Percentiles rank a stretch among this genome's conserved stretches.
Conservation (phyloP, 78 protist genomes). For the Mantamonas sphyraenae region DNA sequence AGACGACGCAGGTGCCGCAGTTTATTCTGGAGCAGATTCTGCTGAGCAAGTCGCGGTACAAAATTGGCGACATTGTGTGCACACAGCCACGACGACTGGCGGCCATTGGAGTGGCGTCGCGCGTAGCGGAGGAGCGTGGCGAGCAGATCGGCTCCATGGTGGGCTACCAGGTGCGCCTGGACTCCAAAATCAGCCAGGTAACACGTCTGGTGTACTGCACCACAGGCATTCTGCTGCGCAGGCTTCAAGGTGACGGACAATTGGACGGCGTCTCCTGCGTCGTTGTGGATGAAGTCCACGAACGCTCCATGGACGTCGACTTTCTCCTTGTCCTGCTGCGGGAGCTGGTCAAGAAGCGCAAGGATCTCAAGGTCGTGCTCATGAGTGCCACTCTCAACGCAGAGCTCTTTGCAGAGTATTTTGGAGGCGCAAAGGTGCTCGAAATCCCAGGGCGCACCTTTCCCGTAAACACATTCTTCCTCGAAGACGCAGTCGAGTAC, state of each 20-base stretch:
- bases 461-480: conserved; percentile 31
- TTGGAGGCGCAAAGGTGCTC: conserved; percentile 34
- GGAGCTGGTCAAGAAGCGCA: conserved; percentile 18
- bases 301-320: conserved; percentile 74
- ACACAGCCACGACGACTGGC: conserved; percentile 91
- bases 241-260: conserved; percentile 33
- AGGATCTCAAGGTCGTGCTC: conserved; percentile 38
- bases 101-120: conserved; percentile 71
- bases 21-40: conserved; percentile 51
- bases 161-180: conserved; percentile 75
- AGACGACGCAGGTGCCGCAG: conserved; percentile 85
- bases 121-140: conserved; percentile 77
- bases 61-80: conserved; percentile 40
- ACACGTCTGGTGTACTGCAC: conserved; percentile 79
- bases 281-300: conserved; percentile 79
- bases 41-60: background rate
- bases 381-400: conserved; percentile 83
- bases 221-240: conserved; percentile 70
- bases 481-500: conserved; percentile 42
- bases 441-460: conserved; percentile 67
- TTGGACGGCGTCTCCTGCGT: conserved; percentile 24
- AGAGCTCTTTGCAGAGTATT: conserved; percentile 57
- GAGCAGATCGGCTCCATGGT: conserved; percentile 39
- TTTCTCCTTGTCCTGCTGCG: conserved; percentile 57
- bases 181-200: background rate